Base-by-base conservation (phyloP, 1,139 yeast genomes). In the Taiozyma sp. region DNA sequence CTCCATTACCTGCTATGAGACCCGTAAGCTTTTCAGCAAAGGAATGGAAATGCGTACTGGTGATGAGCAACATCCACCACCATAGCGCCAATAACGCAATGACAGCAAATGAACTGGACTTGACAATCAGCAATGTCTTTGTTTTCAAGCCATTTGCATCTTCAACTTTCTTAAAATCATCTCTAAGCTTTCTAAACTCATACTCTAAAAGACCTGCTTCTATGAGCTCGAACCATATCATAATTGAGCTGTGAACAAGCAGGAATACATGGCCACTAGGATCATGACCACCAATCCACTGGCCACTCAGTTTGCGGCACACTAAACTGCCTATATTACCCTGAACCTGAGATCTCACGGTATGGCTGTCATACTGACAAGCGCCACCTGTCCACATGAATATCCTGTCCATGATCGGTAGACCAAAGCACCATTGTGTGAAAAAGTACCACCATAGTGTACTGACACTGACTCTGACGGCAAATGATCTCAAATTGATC, bases 191-290 rank as follows among this genome's bases (percentile, higher is more conserved):
- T 27, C 46, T 27, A 9, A 59, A 48, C 27, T 57, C 59, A 13
- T n/a, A 10, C 8, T 4, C 14, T 28, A 19, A 38, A 9, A 41
- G 47, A 30, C 54, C 54, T 10, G 47, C 16, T 43, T 55, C 59
- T 16, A 73, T 59, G 8, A 83, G 67, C 65, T 92, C 98, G 53
- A 82, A 81, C 65, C 87, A 76, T 59, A 93, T 65, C 55, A 86
- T 80, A 61, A 88, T 70, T 19, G 89, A 80, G 51, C 93, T 80
- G 56, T 89, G 85, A 4, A 88, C 81, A 51, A 93, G 70, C 45
- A 93, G 67, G 61, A 92, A 93, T 0, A 90, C 87, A 66, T 93
- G 99, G 0, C 99, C 99, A 55, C 95, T 86, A 14, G 98, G 96
- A 70, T 93, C 99, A 64, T 90, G 96, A 0, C 99, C 99, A 1